Evolutionary conservation across 768 basidiomycete species (phyloP), one percentile per base, ranked within the genome.

Genomic region (Kwoniella pini): DNA sequence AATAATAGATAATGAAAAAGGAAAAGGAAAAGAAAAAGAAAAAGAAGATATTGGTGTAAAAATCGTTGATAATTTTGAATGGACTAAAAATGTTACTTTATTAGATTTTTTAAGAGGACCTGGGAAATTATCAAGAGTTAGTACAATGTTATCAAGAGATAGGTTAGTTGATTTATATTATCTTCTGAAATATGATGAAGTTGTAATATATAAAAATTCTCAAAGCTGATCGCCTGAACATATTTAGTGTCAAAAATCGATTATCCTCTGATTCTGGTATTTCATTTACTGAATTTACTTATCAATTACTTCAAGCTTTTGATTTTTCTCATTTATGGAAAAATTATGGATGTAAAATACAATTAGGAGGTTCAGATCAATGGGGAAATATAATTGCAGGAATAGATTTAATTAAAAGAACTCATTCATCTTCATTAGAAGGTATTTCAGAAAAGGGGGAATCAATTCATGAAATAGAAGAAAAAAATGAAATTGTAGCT

Each of bases 301-400:
- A 99, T 77, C 96, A 99, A 72, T 85, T 99, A 22, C 83, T 99
- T 26, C 96, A 99, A 80, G 96, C 92, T 11, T 90, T 93, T 79
- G 96, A 99, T 79, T 99, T 96, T 79, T 84, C 88, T 66, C 81
- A 86, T 68, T 83, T 99, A 9, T 68, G 79, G 61, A 80, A 88
- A 75, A 76, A 83, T 21, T 81, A 84, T 53, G 82, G 81, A 3
- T 97, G 95, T 77, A 84, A 84, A 13, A 84, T 96, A 42, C 96
- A 99, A 78, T 80, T 98, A 40, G 96, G 96, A 49, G 96, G 96
- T 10, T 94, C 92, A 0, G 96, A 99, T 77, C 96, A 99, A 77
- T 96, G 93, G 90, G 96, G 96, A 15, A 99, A 99, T 75, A 97
- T 99, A 65, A 80, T 95, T 28, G 89, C 91, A 26, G 96, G 96